These are phyloP conservation scores for Penicillium vulpinum DNA, from an alignment of 2,329 filamentous ascomycete species.

Conservation along the genomic window DNA sequence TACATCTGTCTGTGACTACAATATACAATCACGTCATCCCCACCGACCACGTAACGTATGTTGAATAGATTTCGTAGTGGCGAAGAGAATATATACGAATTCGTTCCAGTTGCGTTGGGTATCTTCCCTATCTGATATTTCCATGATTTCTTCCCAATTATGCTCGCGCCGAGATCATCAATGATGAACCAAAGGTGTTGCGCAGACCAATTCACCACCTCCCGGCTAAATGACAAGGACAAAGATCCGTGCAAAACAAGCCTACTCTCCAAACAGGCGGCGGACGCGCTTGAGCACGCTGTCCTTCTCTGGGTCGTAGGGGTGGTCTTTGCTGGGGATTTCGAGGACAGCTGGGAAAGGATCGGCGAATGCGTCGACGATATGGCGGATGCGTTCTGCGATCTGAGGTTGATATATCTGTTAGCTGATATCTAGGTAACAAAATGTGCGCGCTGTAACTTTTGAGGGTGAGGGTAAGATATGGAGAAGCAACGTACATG, in stretches of 20 bases:
- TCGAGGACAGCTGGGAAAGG: slow-evolving; percentile 96
- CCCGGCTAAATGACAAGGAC: slow-evolving; percentile 7
- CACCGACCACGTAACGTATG: not conserved
- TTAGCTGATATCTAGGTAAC: not conserved
- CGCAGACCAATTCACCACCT: slow-evolving; percentile 2
- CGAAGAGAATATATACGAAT: slow-evolving; percentile 6
- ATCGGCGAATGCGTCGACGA: slow-evolving; percentile 86
- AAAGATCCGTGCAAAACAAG: not conserved
- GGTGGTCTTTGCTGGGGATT: slow-evolving; percentile 98
- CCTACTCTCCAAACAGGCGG: slow-evolving; percentile 64
- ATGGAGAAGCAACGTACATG: slow-evolving; percentile 62
- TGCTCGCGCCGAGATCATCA: slow-evolving; percentile 3
- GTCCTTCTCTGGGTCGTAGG: slow-evolving; percentile 98
- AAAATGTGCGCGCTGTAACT: not conserved
- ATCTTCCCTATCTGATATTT: slow-evolving; percentile 24
- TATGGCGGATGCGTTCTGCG: slow-evolving; percentile 87
- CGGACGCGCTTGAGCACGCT: slow-evolving; percentile 88
- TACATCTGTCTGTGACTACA: not conserved
- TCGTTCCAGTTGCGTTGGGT: slow-evolving; percentile 20
- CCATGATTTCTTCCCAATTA: slow-evolving; percentile 10
- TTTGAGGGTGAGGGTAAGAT: not conserved
- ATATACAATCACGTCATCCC: not conserved
- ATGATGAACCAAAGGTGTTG: slow-evolving; percentile 4
- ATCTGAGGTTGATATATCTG: slow-evolving; percentile 56
- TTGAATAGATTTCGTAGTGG: not conserved